Conservation (phyloP, 805 yeast genomes). For the Isabelozyma pseudorhagii region DNA sequence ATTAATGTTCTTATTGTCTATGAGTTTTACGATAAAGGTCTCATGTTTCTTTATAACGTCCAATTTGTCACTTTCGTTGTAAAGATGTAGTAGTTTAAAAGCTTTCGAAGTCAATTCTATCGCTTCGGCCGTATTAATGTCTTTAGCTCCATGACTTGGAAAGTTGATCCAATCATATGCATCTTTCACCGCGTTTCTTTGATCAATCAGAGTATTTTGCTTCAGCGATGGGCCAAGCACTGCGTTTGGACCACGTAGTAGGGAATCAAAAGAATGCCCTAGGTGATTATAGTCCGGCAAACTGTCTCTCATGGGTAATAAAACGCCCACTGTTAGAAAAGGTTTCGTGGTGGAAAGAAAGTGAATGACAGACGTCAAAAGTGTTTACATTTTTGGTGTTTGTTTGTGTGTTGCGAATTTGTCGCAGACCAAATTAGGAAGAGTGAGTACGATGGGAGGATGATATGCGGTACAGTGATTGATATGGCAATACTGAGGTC, state of each 20-base stretch:
- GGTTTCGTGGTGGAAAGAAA: not conserved
- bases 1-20: constrained; percentile 11
- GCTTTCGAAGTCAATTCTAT: constrained; percentile 4
- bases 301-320: not conserved
- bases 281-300: not conserved
- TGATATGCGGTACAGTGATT: too few relatives aligned
- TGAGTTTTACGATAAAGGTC: constrained; percentile 19
- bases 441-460: too few relatives aligned
- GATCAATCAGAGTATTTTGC: not conserved
- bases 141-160: not conserved
- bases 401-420: not conserved
- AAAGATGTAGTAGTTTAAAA: constrained; percentile 7
- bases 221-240: not conserved
- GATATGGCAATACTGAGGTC: too few relatives aligned
- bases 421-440: not conserved
- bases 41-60: constrained; percentile 23
- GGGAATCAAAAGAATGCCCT: not conserved
- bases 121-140: not conserved
- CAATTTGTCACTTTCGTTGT: not conserved
- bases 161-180: not conserved
- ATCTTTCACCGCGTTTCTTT: not conserved
- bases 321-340: not conserved
- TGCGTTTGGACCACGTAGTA: not conserved
- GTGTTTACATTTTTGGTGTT: not conserved
- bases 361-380: not conserved